Evolutionary conservation across 768 basidiomycete genomes (phyloP).

Genomic region (Tulasnella sp.): DNA sequence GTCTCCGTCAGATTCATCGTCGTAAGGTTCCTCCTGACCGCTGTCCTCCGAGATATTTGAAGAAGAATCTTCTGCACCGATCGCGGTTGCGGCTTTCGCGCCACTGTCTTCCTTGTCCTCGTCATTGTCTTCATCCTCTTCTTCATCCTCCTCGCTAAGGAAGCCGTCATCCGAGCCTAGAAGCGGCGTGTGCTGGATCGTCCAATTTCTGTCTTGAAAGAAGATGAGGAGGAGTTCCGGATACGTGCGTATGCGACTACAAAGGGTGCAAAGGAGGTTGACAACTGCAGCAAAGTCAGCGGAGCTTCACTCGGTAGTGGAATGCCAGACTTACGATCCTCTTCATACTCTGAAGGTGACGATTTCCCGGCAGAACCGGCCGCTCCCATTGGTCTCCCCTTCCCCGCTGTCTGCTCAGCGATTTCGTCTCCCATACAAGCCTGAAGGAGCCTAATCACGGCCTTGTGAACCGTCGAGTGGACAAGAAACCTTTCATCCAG

Average conservation of each 20-base stretch:
- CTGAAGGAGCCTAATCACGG: conserved; percentile 71
- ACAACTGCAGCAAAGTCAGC: conserved; percentile 46
- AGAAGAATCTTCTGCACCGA: conserved; percentile 15
- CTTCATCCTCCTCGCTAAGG: conserved; percentile 52
- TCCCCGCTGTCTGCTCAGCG: conserved; percentile 78
- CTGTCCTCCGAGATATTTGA: not conserved
- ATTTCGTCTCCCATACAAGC: conserved; percentile 88
- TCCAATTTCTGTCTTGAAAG: conserved; percentile 91
- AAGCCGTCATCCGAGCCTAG: conserved; percentile 26
- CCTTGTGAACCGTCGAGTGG: conserved; percentile 81
- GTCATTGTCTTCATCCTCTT: conserved; percentile 31
- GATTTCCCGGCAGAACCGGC: conserved; percentile 56
- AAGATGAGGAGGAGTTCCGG: conserved; percentile 92
- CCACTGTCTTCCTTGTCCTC: conserved; percentile 45
- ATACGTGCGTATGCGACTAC: conserved; percentile 81
- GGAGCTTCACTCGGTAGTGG: not conserved
- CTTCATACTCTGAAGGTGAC: conserved; percentile 79
- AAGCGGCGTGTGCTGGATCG: conserved; percentile 52
- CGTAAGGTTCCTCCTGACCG: not conserved
- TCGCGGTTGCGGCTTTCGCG: conserved; percentile 17
- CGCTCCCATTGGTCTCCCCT: conserved; percentile 53
- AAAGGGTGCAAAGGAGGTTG: conserved; percentile 81
- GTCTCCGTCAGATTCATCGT: conserved; percentile 1
- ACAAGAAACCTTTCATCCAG: conserved; percentile 91
- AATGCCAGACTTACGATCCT: conserved; percentile 53